A percentile compares a stretch with the other conserved stretches of the same genome.
These are phyloP conservation scores for Mucor ambiguus DNA, from an alignment of 371 early-diverging fungal genomes.

Conservation along the genomic window DNA sequence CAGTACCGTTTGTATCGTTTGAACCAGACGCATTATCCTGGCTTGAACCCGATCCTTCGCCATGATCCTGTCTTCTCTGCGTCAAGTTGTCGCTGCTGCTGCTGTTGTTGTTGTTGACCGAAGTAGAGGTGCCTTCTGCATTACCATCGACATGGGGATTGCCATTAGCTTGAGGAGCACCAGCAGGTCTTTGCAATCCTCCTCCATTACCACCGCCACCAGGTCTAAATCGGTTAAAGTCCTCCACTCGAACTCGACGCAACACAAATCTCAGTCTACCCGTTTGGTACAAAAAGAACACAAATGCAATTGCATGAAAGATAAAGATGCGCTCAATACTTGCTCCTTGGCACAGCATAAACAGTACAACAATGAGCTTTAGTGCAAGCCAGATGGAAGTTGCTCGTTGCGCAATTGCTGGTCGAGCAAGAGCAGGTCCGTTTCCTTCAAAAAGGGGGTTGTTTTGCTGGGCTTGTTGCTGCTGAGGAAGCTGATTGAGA, in stretches of 20 bases:
- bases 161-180: not conserved
- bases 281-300: conserved; percentile 49
- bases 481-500: not conserved
- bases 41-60: not conserved
- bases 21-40: not conserved
- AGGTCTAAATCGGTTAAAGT: conserved; percentile 17
- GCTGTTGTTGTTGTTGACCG: not conserved
- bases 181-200: not conserved
- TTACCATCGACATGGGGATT: not conserved
- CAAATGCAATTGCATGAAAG: conserved; percentile 39
- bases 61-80: not conserved
- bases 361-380: conserved; percentile 39
- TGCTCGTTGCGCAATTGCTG: conserved; percentile 23
- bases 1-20: not conserved
- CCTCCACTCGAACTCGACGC: conserved; percentile 35
- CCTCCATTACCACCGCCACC: not conserved
- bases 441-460: not conserved
- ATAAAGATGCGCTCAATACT: conserved; percentile 43
- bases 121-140: not conserved
- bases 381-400: conserved; percentile 44
- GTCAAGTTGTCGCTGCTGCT: not conserved
- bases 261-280: conserved; percentile 45
- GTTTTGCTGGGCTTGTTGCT: conserved; percentile 3
- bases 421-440: conserved; percentile 8
- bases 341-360: conserved; percentile 48